A percentile compares a stretch with the other conserved stretches of the same genome.
These are phyloP conservation scores for Chalciporus chontae DNA, from an alignment of 768 basidiomycete species.

Conservation along the genomic window DNA sequence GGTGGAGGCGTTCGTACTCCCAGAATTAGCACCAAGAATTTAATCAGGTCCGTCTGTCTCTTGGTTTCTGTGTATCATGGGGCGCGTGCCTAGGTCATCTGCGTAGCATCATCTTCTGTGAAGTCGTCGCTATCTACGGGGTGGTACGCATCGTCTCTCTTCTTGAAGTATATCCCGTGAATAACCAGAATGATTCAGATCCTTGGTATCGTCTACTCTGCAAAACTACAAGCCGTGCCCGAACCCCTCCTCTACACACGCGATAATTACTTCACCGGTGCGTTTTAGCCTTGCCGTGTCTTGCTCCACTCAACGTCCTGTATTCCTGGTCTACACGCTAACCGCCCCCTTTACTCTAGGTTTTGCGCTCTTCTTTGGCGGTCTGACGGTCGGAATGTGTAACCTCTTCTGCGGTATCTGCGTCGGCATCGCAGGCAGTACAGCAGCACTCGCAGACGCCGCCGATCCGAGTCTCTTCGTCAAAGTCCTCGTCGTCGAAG, in stretches of 20 bases:
- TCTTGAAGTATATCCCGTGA: not conserved
- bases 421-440: conserved; percentile 93
- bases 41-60: conserved; percentile 70
- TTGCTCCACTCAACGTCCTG: not conserved
- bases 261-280: conserved; percentile 91
- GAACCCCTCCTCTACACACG: conserved; percentile 74
- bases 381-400: conserved; percentile 89
- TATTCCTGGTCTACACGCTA: not conserved
- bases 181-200: conserved; percentile 46
- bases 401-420: conserved; percentile 93
- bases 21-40: conserved; percentile 93
- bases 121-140: conserved; percentile 98
- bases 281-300: conserved; percentile 4
- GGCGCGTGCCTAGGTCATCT: not conserved
- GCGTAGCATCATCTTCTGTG: conserved; percentile 94
- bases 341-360: conserved; percentile 40
- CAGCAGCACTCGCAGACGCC: conserved; percentile 92
- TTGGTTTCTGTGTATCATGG: not conserved
- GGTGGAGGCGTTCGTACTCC: conserved; percentile 94
- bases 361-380: conserved; percentile 95
- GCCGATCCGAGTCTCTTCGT: conserved; percentile 94
- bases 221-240: conserved; percentile 63
- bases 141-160: conserved; percentile 52
- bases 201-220: conserved; percentile 93
- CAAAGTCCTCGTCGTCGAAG: conserved; percentile 95